Base-by-base conservation (phyloP, 2,329 filamentous ascomycete species). In the Mollisiaceae sp. region DNA sequence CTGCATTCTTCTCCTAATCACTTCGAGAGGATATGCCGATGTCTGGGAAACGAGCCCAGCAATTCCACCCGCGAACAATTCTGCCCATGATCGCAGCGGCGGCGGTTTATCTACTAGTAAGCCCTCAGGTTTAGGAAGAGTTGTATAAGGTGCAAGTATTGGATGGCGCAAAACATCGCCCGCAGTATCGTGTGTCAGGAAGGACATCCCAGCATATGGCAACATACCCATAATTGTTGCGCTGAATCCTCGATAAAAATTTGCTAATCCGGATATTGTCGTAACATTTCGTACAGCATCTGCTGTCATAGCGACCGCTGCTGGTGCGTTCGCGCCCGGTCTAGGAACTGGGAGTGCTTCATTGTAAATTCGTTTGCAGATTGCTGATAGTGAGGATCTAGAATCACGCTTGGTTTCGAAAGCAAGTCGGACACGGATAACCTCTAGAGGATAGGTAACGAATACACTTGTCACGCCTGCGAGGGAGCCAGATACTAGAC, bases 221-320 rank as follows among this genome's bases (percentile, higher is more conserved):
- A 99, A 82, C 94, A 99, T 99, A 72, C 95, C 95, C 66, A 96
- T 83, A 5, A 99, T 79, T 0, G 95, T 98, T 0, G 94, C 92
- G 0, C 89, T 87, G 78, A 99, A 99, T 59, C 95, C 95, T 58
- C 95, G 89, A 79, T 97, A 99, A 78, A 99, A 99, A 78, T 99
- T 99, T 63, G 87, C 79, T 0, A 98, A 77, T 4, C 94, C 94
- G 12, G 84, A 85, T 32, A 82, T 83, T 0, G 91, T 89, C 0
- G 85, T 82, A 0, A 85, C 80, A 11, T 81, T 79, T 24, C 84
- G 82, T 0, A 87, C 80, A 0, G 80, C 77, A 14, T 80, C 76
- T 1, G 81, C 77, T 0, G 78, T 71, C 68, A 79, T 75, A 2
- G 76, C 76, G 14, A 79, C 74, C 1, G 79, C 76, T 1, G 77